These are phyloP conservation scores for Xylogone sp. DNA, from an alignment of 2,329 filamentous ascomycete species.

Conservation along the genomic window DNA sequence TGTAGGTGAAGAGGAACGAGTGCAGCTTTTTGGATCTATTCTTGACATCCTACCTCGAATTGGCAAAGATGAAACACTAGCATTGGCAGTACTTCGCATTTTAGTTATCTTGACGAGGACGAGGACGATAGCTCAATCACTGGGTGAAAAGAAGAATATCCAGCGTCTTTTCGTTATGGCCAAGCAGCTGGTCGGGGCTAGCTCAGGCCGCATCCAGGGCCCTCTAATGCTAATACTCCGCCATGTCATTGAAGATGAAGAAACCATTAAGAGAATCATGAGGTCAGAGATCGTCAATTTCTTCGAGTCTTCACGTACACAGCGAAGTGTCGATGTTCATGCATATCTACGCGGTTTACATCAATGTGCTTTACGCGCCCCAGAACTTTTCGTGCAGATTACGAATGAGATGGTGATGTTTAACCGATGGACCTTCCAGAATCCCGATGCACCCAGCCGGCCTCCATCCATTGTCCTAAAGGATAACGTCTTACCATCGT, in stretches of 20 bases:
- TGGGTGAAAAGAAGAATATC: conserved; percentile 86
- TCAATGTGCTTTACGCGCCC: conserved; percentile 74
- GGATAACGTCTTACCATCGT: conserved; percentile 9
- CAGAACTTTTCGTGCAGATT: conserved; percentile 81
- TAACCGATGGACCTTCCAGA: conserved; percentile 48
- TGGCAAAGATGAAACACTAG: conserved; percentile 81
- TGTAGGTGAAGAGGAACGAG: conserved; percentile 62
- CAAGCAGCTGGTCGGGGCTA: conserved; percentile 80
- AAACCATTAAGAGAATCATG: conserved; percentile 89
- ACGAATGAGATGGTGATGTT: conserved; percentile 82
- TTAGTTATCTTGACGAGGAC: conserved; percentile 84
- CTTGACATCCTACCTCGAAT: conserved; percentile 81
- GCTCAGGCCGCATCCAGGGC: conserved; percentile 69
- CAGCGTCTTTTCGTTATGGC: conserved; percentile 92
- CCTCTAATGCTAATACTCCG: conserved; percentile 72
- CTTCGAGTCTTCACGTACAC: conserved; percentile 55
- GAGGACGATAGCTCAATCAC: conserved; percentile 66
- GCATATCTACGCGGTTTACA: conserved; percentile 74
- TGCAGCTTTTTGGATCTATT: conserved; percentile 70
- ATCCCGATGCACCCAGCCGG: conserved; percentile 33
- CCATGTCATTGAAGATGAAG: conserved; percentile 91
- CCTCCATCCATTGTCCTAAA: conserved; percentile 37
- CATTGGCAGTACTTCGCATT: conserved; percentile 77
- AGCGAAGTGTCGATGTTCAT: conserved; percentile 63
- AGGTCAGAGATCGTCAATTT: conserved; percentile 78